phyloP scores from a whole-genome alignment of 2,329 filamentous ascomycete genomes.

The Paracoccidioides brasiliensis region DNA sequence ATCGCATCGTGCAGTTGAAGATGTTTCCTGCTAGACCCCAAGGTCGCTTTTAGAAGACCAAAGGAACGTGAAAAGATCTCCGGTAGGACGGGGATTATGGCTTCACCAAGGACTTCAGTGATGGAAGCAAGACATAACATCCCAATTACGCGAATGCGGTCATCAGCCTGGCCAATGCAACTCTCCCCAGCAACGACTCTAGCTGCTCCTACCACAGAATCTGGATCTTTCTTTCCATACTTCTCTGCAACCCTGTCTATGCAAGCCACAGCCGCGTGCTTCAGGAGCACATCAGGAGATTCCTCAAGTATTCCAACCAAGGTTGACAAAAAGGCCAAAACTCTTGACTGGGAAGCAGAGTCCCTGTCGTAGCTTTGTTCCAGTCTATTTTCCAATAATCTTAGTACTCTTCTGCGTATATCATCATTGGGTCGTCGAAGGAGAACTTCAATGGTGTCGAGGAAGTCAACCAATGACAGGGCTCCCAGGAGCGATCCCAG shows the following conservation, averaged over 20 bases:
- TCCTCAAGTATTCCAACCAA: conserved; percentile 64
- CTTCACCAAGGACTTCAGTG: conserved; percentile 75
- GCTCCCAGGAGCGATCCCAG: conserved; percentile 72
- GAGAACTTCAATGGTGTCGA: conserved; percentile 73
- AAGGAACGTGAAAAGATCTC: conserved; percentile 60
- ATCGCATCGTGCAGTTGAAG: conserved; percentile 65
- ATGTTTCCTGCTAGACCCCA: conserved; percentile 41
- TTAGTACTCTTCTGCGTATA: conserved; percentile 65
- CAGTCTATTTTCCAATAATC: conserved; percentile 67
- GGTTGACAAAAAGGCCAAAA: conserved; percentile 68
- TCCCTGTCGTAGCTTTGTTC: conserved; percentile 60
- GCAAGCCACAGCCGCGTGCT: conserved; percentile 75
- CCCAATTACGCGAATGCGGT: conserved; percentile 66
- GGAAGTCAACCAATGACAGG: conserved; percentile 74
- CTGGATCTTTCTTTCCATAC: conserved; percentile 82
- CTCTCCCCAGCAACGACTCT: conserved; percentile 61
- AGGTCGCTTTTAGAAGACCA: conserved; percentile 53
- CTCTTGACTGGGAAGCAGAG: conserved; percentile 50
- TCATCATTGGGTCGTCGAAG: conserved; percentile 63
- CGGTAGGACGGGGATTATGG: conserved; percentile 71
- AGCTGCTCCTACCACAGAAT: conserved; percentile 62
- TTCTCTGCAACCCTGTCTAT: conserved; percentile 89
- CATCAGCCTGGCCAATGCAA: conserved; percentile 62
- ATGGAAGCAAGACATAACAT: conserved; percentile 78
- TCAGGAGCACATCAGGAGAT: conserved; percentile 59